phyloP scores from a whole-genome alignment of 352 stramenopile species.

The Phytophthora pistaciae region DNA sequence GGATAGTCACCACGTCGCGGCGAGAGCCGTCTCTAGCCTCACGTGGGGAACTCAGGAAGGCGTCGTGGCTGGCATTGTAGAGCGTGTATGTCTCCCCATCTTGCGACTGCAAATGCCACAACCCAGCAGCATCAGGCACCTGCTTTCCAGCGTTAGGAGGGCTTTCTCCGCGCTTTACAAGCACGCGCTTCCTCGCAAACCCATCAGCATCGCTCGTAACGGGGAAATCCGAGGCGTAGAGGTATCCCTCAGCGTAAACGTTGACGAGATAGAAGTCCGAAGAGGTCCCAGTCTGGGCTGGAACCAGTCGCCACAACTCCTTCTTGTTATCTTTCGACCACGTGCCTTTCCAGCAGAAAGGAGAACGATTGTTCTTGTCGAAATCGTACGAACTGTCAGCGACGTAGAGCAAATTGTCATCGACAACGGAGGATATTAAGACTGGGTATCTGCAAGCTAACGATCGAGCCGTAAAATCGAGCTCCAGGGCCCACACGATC shows the following conservation, averaged over 20 bases:
- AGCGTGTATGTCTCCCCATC: constrained; percentile 1
- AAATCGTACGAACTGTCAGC: neutral
- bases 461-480: neutral
- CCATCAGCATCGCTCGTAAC: neutral
- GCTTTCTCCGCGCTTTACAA: neutral
- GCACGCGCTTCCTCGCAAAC: constrained; percentile 8
- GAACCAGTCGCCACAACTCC: constrained; percentile 25
- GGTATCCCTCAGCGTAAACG: constrained; percentile 4
- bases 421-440: neutral
- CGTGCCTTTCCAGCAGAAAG: neutral
- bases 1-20: neutral
- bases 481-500: neutral
- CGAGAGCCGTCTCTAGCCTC: neutral
- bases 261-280: constrained; percentile 16
- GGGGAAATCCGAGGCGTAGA: neutral
- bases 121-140: neutral
- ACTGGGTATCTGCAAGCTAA: neutral
- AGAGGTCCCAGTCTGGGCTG: neutral
- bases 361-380: neutral
- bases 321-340: neutral
- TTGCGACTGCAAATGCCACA: constrained; percentile 10
- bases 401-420: neutral
- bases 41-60: constrained; percentile 3
- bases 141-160: neutral
- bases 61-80: constrained; percentile 7